Conservation (phyloP, 1,139 yeast genomes). For the Sugiyamaella paludigena region DNA sequence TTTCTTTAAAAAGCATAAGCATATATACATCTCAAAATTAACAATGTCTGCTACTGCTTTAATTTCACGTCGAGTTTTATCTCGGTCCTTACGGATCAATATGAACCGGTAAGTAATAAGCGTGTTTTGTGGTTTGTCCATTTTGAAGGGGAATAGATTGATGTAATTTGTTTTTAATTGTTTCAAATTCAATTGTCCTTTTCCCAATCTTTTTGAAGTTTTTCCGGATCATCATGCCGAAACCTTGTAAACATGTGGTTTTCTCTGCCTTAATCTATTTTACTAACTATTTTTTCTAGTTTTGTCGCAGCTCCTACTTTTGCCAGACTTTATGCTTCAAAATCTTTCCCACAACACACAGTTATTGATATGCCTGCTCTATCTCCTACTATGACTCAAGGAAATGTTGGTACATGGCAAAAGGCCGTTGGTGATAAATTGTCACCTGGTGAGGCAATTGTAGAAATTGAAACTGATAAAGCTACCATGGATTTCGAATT, state of each 20-base stretch:
- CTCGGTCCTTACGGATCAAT: slow-evolving; percentile 20
- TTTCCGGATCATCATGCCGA: too few species aligned
- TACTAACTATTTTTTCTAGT: slow-evolving; percentile 1
- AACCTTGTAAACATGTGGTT: too few species aligned
- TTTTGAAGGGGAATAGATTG: neutral
- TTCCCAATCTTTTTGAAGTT: neutral
- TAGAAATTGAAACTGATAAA: slow-evolving; percentile 97
- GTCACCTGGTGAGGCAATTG: slow-evolving; percentile 88
- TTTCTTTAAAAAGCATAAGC: neutral
- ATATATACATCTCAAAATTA: neutral
- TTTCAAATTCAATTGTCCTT: neutral
- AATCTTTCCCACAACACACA: slow-evolving; percentile 53
- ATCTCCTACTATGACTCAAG: slow-evolving; percentile 98
- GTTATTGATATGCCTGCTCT: slow-evolving; percentile 88
- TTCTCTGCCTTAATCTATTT: too few species aligned
- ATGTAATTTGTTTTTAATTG: neutral
- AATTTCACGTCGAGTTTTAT: slow-evolving; percentile 21
- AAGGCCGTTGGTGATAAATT: slow-evolving; percentile 85
- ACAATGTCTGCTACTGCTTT: slow-evolving; percentile 27
- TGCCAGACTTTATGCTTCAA: slow-evolving; percentile 40
- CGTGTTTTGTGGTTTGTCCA: neutral
- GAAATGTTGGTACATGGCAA: slow-evolving; percentile 85
- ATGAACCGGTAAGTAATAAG: slow-evolving; percentile 17
- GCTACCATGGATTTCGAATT: slow-evolving; percentile 99
- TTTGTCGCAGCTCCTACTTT: slow-evolving; percentile 31